A percentile compares a stretch with the other conserved stretches of the same genome.
phyloP scores from a whole-genome alignment of 148 eudicot genomes.

The Cornus florida region DNA sequence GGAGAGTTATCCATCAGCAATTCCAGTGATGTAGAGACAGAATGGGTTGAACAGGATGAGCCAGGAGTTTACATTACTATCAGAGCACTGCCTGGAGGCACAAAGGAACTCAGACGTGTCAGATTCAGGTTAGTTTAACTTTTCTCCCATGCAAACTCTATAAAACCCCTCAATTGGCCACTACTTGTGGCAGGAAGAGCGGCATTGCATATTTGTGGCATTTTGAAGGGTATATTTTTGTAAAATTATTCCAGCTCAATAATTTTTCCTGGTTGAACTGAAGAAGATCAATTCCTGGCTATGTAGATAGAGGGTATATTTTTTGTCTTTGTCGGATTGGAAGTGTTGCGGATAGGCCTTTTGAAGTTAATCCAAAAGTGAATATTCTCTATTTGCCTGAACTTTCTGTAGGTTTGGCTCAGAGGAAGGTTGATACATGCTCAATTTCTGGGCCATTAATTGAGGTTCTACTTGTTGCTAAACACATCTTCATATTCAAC shows the following conservation, averaged over 20 bases:
- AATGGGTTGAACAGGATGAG: constrained; percentile 98
- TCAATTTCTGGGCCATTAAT: background rate
- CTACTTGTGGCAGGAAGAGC: background rate
- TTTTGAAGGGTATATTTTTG: background rate
- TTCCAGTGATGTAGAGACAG: constrained; percentile 83
- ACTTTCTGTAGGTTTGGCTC: background rate
- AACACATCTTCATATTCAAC: background rate
- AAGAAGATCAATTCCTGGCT: background rate
- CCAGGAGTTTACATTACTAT: constrained; percentile 96
- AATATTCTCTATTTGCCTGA: background rate
- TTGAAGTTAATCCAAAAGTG: background rate
- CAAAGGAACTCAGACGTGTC: constrained; percentile 92
- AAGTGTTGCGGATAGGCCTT: background rate
- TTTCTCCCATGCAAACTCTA: background rate
- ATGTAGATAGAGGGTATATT: background rate
- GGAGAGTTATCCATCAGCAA: constrained; percentile 83
- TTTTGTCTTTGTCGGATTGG: background rate
- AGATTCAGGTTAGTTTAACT: constrained; percentile 75
- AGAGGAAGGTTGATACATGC: background rate
- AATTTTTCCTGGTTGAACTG: background rate
- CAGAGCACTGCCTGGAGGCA: constrained; percentile 81
- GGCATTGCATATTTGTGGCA: background rate
- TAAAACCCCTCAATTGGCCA: background rate
- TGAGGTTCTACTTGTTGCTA: background rate
- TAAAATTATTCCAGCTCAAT: background rate